These are phyloP conservation scores for Hypseocharis bilobata DNA, from an alignment of 441 rosid genomes.

Conservation along the genomic window DNA sequence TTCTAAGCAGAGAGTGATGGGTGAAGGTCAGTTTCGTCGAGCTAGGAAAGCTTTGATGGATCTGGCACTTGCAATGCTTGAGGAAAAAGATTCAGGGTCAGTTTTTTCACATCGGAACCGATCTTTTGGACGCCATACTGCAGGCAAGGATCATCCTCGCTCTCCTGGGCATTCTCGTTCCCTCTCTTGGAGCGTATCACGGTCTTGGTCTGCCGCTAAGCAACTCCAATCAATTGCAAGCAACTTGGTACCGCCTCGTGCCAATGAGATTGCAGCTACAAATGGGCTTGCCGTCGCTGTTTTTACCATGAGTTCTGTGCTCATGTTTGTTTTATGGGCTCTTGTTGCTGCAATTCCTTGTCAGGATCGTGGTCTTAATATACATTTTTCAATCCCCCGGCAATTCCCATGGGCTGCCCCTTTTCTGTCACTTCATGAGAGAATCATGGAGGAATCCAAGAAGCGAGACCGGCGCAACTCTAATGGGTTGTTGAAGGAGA, in stretches of 20 bases:
- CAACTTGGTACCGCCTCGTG: conserved; percentile 28
- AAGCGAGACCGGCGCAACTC: conserved; percentile 27
- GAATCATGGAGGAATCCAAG: conserved; percentile 37
- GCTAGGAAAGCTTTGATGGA: conserved; percentile 39
- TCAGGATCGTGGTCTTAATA: conserved; percentile 34
- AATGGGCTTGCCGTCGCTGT: conserved; percentile 31
- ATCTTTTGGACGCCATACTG: conserved; percentile 27
- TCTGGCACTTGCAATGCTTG: conserved; percentile 36
- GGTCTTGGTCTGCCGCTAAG: conserved; percentile 38
- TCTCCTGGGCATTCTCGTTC: conserved; percentile 32
- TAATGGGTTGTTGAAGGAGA: conserved; percentile 33
- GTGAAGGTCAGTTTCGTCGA: conserved; percentile 34
- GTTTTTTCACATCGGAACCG: conserved; percentile 28
- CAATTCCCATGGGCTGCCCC: conserved; percentile 28
- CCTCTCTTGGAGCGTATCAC: conserved; percentile 38
- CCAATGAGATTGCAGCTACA: conserved; percentile 29
- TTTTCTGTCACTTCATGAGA: conserved; percentile 26
- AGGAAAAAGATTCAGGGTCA: conserved; percentile 32
- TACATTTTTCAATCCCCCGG: conserved; percentile 30
- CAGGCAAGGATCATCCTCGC: conserved; percentile 17
- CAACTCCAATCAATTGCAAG: conserved; percentile 34
- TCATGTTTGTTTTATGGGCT: conserved; percentile 34
- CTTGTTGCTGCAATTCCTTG: conserved; percentile 42
- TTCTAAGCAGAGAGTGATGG: conserved; percentile 19
- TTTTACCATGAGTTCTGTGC: conserved; percentile 33